Evolutionary conservation across 2,329 filamentous ascomycete genomes (phyloP).

Genomic region (Stagonosporopsis cucurbitacearum): DNA sequence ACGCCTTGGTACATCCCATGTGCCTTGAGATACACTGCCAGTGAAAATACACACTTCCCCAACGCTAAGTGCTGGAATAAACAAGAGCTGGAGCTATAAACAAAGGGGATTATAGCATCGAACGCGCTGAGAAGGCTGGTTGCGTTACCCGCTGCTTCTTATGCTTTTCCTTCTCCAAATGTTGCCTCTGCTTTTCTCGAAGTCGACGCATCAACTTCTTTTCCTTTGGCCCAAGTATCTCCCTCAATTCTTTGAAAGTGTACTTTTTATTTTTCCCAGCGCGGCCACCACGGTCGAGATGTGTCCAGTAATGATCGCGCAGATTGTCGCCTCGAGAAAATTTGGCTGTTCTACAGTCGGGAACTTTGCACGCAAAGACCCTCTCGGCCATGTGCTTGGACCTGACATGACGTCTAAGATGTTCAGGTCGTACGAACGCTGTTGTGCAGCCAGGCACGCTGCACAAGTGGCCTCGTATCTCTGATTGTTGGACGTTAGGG

Average conservation of each 20-base stretch:
- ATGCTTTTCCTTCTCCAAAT: constrained; percentile 1
- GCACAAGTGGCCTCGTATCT: constrained; percentile 21
- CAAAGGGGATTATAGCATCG: not conserved
- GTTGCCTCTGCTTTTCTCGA: constrained; percentile 14
- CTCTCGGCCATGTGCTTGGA: constrained; percentile 22
- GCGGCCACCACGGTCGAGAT: constrained; percentile 27
- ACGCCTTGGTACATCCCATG: not conserved
- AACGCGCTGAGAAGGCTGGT: not conserved
- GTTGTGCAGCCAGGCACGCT: constrained; percentile 4
- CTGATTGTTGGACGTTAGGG: constrained; percentile 3
- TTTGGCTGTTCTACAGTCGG: constrained; percentile 10
- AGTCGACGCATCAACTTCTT: constrained; percentile 21
- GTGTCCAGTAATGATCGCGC: constrained; percentile 36
- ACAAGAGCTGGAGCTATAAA: not conserved
- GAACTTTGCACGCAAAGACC: constrained; percentile 22
- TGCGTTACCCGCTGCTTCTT: not conserved
- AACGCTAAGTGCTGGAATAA: not conserved
- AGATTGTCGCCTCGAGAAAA: constrained; percentile 36
- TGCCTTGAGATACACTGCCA: not conserved
- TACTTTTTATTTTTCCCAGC: constrained; percentile 29
- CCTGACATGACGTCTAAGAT: constrained; percentile 31
- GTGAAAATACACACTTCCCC: constrained; percentile 1
- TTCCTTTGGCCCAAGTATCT: constrained; percentile 26
- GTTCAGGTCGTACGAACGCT: constrained; percentile 29
- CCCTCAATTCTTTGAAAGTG: constrained; percentile 21